phyloP scores from a whole-genome alignment of 78 protist species.

The Protostelium mycophagum region DNA sequence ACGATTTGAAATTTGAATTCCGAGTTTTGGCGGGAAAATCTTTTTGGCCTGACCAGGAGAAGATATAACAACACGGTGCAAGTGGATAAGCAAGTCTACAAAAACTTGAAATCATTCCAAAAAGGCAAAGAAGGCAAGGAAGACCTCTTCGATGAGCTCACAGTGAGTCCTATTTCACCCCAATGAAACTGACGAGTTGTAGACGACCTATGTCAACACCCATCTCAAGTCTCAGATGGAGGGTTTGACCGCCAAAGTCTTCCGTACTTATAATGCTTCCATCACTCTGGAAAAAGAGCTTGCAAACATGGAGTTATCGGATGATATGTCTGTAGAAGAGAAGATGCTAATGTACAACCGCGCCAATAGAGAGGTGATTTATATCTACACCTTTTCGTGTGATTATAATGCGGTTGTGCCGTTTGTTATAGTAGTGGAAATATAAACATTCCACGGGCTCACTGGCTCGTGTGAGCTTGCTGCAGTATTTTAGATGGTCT shows the following conservation, averaged over 20 bases:
- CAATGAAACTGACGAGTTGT: neutral
- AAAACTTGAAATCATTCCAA: neutral
- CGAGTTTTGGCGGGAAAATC: no score
- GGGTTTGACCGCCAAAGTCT: slow-evolving; percentile 96
- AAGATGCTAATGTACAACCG: slow-evolving; percentile 79
- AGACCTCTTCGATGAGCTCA: slow-evolving; percentile 72
- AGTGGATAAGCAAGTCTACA: slow-evolving; percentile 44
- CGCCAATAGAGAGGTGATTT: slow-evolving; percentile 78
- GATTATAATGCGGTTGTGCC: no score
- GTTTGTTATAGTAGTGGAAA: no score
- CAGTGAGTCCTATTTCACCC: slow-evolving; percentile 6
- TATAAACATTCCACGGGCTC: no score
- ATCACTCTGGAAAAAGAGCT: slow-evolving; percentile 80
- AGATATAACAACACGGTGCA: slow-evolving; percentile 70
- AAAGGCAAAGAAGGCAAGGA: slow-evolving; percentile 50
- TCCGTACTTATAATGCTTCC: slow-evolving; percentile 99
- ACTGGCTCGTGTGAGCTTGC: no score
- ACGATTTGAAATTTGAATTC: neutral
- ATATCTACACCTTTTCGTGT: no score
- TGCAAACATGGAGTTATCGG: slow-evolving; percentile 22
- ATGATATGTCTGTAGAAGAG: slow-evolving; percentile 36
- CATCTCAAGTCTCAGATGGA: slow-evolving; percentile 85
- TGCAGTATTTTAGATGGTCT: no score
- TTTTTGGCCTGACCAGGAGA: no score
- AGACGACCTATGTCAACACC: slow-evolving; percentile 73